These are phyloP conservation scores for Mallotus japonicus DNA, from an alignment of 441 rosid species.

Conservation along the genomic window DNA sequence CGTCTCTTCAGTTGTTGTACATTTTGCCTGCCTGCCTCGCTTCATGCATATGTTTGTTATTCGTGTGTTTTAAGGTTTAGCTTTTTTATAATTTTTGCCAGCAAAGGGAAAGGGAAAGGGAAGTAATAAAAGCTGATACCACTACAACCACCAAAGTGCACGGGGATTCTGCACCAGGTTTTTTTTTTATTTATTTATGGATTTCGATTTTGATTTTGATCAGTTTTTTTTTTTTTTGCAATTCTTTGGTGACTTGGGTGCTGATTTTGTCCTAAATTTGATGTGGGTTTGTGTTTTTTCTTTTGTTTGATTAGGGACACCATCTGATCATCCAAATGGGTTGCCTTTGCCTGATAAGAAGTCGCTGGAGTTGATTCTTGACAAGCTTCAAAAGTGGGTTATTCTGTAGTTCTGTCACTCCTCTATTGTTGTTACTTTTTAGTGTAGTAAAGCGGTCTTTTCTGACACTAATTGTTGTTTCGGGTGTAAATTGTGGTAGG, in stretches of 20 bases:
- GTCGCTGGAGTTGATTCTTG: slow-evolving; percentile 72
- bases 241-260: background rate
- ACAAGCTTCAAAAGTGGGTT: slow-evolving; percentile 86
- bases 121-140: slow-evolving; percentile 28
- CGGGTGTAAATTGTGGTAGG: slow-evolving; percentile 46
- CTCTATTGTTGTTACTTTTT: slow-evolving; percentile 21
- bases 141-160: slow-evolving; percentile 20
- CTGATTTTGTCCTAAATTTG: slow-evolving; percentile 9
- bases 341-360: slow-evolving; percentile 76
- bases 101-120: slow-evolving; percentile 40
- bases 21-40: slow-evolving; percentile 1
- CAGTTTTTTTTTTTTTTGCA: background rate
- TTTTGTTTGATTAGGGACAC: slow-evolving; percentile 50
- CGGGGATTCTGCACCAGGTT: slow-evolving; percentile 61
- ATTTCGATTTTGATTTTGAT: slow-evolving; percentile 4
- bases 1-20: slow-evolving; percentile 21
- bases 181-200: slow-evolving; percentile 22
- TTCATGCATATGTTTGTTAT: slow-evolving; percentile 11
- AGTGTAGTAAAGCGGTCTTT: slow-evolving; percentile 2
- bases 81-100: slow-evolving; percentile 33
- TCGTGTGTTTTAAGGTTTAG: slow-evolving; percentile 21
- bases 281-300: background rate
- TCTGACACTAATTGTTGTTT: slow-evolving; percentile 18
- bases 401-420: background rate
- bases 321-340: slow-evolving; percentile 31